A percentile compares a stretch with the other conserved stretches of the same genome.
Conservation (phyloP, 2,329 filamentous ascomycete species). For the Rhexocercosporidium sp. region DNA sequence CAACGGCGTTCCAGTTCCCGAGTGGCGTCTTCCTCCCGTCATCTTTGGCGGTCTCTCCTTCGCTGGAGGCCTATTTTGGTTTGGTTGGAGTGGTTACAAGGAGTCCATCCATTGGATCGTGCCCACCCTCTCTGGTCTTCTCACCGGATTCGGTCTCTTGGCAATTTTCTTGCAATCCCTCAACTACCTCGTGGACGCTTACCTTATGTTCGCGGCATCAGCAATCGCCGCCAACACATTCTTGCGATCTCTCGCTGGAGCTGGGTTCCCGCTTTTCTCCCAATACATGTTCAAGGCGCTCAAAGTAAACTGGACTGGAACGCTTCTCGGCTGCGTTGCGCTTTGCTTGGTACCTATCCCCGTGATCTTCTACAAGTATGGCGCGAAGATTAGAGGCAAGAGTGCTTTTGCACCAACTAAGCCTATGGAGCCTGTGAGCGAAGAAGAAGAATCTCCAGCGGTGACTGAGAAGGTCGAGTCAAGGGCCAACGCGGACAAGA, state of each 20-base stretch:
- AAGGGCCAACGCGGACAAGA: slow-evolving; percentile 6
- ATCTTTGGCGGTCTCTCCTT: slow-evolving; percentile 65
- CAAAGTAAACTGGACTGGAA: slow-evolving; percentile 66
- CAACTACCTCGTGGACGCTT: slow-evolving; percentile 82
- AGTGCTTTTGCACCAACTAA: slow-evolving; percentile 61
- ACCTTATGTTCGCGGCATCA: slow-evolving; percentile 67
- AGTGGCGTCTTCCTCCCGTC: slow-evolving; percentile 69
- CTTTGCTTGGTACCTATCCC: slow-evolving; percentile 64
- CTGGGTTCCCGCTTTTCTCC: slow-evolving; percentile 80
- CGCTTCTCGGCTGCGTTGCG: slow-evolving; percentile 66
- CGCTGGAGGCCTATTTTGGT: slow-evolving; percentile 74
- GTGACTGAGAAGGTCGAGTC: slow-evolving; percentile 23
- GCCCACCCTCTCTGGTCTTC: slow-evolving; percentile 63
- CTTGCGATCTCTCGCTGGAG: slow-evolving; percentile 77
- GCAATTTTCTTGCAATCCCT: slow-evolving; percentile 81
- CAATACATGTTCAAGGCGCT: slow-evolving; percentile 70
- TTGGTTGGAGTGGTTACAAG: slow-evolving; percentile 65
- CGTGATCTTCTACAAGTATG: slow-evolving; percentile 65
- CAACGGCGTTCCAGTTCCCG: slow-evolving; percentile 66
- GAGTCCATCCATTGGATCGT: slow-evolving; percentile 65
- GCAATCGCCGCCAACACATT: slow-evolving; percentile 85
- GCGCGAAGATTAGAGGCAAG: slow-evolving; percentile 58
- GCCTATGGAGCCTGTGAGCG: slow-evolving; percentile 23
- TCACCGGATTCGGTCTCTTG: slow-evolving; percentile 78
- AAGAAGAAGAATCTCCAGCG: slow-evolving; percentile 28